Evolutionary conservation across 2,329 filamentous ascomycete genomes (phyloP), one percentile per base, ranked within the genome.

Genomic region (Monilinia vaccinii-corymbosi): DNA sequence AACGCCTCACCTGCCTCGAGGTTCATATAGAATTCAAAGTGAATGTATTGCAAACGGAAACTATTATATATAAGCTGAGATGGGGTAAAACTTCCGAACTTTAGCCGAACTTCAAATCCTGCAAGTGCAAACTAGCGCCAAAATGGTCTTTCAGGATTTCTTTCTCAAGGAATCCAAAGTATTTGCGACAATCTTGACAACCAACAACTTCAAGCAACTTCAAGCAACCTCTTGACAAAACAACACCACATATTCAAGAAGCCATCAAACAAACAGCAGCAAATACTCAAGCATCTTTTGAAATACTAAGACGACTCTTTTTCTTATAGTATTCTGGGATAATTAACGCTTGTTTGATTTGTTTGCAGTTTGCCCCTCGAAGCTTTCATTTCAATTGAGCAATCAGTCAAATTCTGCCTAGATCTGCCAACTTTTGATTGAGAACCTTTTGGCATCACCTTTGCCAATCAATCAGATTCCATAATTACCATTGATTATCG

Each of bases 151-250:
- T 31, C 36, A 53, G 23, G 23, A 44, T 53, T 44, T 44, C 51
- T 55, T 45, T 55, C 25, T 9, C 38, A 23, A 53, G 8, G 5
- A 25, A 44, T 44, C 51, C 44, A 32, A 49, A 44, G 32, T 28
- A 32, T 55, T 42, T 55, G 51, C 51, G 51, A 55, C 50, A 52
- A 42, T 23, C n/a, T n/a, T n/a, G n/a, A n/a, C 38, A n/a, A 40
- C 38, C 34, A 4, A 36, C 34, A 36, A 14, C 11, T 11, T 14
- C 34, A 10, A 36, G 7, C 34, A 36, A 36, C 34, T 11, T 36
- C 34, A 36, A 36, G 14, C 34, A 11, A 14, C 34, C 18, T 44
- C n/a, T 32, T 23, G 38, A 44, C n/a, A 16, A 38, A 9, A 55
- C 40, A 21, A 11, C 21, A 23, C 13, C 44, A 28, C 25, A 28